These are phyloP conservation scores for Arctostaphylos glauca DNA, from an alignment of 148 eudicot genomes.

Conservation along the genomic window DNA sequence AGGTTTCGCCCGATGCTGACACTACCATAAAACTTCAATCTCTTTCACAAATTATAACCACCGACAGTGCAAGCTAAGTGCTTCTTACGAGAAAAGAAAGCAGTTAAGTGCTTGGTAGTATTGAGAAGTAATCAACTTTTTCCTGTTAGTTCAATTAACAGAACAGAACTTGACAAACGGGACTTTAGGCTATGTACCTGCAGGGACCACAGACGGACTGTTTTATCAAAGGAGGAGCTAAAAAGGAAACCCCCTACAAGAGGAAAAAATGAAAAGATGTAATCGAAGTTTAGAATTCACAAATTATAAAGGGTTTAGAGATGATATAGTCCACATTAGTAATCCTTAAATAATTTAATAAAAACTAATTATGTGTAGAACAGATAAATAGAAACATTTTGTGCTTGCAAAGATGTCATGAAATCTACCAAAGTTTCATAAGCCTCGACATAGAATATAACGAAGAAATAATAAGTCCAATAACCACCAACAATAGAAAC, in stretches of 20 bases:
- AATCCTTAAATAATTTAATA: not conserved
- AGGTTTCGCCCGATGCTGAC: not conserved
- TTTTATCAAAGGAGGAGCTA: constrained; percentile 86
- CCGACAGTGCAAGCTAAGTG: not conserved
- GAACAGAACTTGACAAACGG: constrained; percentile 5
- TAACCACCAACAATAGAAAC: not conserved
- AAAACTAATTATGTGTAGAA: not conserved
- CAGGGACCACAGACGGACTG: constrained; percentile 78
- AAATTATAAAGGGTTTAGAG: constrained; percentile 4
- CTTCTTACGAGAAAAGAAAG: not conserved
- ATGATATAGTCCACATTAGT: not conserved
- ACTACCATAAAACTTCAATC: not conserved
- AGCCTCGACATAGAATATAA: not conserved
- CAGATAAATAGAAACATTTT: not conserved
- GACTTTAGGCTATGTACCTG: constrained; percentile 50
- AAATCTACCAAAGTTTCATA: not conserved
- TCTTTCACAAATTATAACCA: not conserved
- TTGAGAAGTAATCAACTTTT: not conserved
- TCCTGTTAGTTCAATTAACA: not conserved
- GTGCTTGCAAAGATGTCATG: not conserved
- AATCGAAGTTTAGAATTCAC: constrained; percentile 19
- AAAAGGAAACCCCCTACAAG: constrained; percentile 78
- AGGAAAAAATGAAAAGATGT: constrained; percentile 15
- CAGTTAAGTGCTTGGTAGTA: not conserved
- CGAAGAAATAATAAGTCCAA: not conserved